Base-by-base conservation (phyloP, 164 flowering plant genomes). In the Stephania yunnanensis region DNA sequence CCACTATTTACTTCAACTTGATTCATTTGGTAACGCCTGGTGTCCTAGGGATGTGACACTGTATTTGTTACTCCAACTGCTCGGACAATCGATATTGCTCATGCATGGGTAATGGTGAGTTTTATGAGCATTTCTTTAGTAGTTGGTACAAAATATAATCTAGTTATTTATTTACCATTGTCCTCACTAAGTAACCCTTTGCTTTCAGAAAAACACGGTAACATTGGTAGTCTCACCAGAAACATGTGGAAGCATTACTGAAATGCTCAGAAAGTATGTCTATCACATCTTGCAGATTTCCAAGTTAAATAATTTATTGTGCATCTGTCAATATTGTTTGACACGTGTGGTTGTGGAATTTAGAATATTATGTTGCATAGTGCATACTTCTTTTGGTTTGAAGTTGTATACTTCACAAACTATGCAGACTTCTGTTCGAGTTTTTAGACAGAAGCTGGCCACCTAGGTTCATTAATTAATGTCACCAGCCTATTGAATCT, bases 41-140 rank as follows among this genome's bases (percentile, higher is more conserved):
- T 79, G 74, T 74, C 44, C 66, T 46, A 93, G 98, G 98, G 97
- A 78, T 91, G 97, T 74, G 95, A 92, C 78, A 93, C 98, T 52
- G 98, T 90, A 65, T 93, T 93, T 81, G 92, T 89, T 79, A 88
- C 94, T 19, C 91, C 98, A 76, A 93, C 98, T 36, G 97, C 98
- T 74, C 87, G 98, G 58, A 90, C 98, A 46, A 89, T 93, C 69
- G 98, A 92, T 79, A 86, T 93, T 82, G 90, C 92, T 10, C 85
- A 90, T 85, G 90, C 97, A 71, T 93, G 97, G 98, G 73, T 92
- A 71, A 92, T 92, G 98, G 98, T 93, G 83, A 76, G 76, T 55
- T 76, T 5, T 53, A 75, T 53, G 69, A 22, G 13, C 42, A 58
- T 44, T 75, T 68, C 9, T 72, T 30, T 4, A 20, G 1, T 61